These are phyloP conservation scores for Collariella sp. DNA, from an alignment of 495 filamentous ascomycete species.

Conservation along the genomic window DNA sequence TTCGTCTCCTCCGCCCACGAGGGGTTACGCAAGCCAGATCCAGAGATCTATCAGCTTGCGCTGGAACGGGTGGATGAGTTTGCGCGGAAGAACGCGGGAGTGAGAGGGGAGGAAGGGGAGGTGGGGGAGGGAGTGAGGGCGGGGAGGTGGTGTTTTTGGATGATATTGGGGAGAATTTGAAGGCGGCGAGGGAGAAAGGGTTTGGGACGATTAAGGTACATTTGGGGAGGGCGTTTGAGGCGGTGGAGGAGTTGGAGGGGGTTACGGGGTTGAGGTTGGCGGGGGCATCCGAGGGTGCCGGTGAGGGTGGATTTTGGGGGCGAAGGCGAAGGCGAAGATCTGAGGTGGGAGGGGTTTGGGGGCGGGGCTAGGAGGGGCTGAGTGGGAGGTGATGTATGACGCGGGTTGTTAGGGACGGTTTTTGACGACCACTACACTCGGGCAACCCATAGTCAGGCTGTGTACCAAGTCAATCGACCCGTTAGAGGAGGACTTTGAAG, in stretches of 20 bases:
- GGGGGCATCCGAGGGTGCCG: conserved; percentile 38
- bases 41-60: conserved; percentile 68
- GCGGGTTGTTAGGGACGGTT: too few relatives aligned
- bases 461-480: too few relatives aligned
- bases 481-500: too few relatives aligned
- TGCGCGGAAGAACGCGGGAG: conserved; percentile 38
- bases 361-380: too few relatives aligned
- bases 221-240: conserved; percentile 68
- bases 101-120: conserved; percentile 34
- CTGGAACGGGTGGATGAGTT: conserved; percentile 53
- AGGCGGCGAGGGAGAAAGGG: conserved; percentile 64
- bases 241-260: conserved; percentile 46
- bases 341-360: conserved; percentile 8
- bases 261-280: conserved; percentile 43
- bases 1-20: conserved; percentile 80
- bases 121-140: conserved; percentile 47
- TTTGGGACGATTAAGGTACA: conserved; percentile 78
- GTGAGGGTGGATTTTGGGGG: conserved; percentile 29
- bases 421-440: too few relatives aligned
- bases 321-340: conserved; percentile 33
- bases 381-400: background rate
- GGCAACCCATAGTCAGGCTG: too few relatives aligned
- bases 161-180: conserved; percentile 92
- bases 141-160: conserved; percentile 79
- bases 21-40: conserved; percentile 80